Base-by-base conservation (phyloP, 108 stramenopile species). In the Skeletonema grethae region DNA sequence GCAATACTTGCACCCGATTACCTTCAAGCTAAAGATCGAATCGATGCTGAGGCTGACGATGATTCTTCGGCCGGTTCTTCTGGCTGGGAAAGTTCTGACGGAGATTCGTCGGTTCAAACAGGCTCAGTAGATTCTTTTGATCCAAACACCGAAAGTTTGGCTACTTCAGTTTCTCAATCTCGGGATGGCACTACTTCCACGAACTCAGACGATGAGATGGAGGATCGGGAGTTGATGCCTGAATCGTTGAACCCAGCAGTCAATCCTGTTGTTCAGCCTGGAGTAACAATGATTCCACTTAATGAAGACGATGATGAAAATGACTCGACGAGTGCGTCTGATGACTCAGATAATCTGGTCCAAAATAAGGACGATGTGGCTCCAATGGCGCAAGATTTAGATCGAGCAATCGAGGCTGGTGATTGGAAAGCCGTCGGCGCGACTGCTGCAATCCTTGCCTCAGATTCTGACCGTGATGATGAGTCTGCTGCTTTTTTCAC, bases 391-490 rank as follows among this genome's bases (percentile, higher is more conserved):
- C 24, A 77, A 12, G 88, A 95, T 25, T 82, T 95, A 43, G 87
- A 90, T 65, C 57, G 69, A 2, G 88, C 87, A 28, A 95, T 95
- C 63, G 88, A 95, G 57, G 69, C 84, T 30, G 94, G 94, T 57
- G 90, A 95, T 63, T 95, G 94, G 94, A 84, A 88, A 13, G 91
- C 94, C 12, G 94, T 95, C 0, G 91, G 94, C 65, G 91, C 87
- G 12, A 95, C 94, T 24, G 94, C 94, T 6, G 91, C 94, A 4
- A 76, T 95, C 18, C 79, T 95, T 43, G 94, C 94, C 7, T 76
- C 41, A 2, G 43, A 45, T 31, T 64, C 63, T 30, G 41, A 64
- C 2, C n/a, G 15, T 64, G 63, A 45, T 8, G 22, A 53, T 53
- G 50, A 53, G 18, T 24, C 50, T 53, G 22, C 22, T 53, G 50